Evolutionary conservation across 2,329 filamentous ascomycete genomes (phyloP), one percentile per base, ranked within the genome.

Genomic region (Colletotrichum kahawae): DNA sequence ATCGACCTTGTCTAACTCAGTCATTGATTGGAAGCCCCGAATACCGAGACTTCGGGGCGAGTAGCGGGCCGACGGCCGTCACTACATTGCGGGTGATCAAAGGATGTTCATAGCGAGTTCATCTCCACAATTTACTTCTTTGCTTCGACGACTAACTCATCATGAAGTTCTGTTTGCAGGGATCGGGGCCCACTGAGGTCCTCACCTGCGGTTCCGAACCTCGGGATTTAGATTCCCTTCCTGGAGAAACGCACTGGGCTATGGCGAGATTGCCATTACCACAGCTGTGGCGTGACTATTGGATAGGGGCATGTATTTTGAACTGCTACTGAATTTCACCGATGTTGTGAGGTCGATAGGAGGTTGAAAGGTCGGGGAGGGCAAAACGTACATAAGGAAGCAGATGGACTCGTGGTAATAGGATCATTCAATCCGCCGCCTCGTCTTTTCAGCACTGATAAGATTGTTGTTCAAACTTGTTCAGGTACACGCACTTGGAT

Each of bases 271-370:
- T n/a, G 43, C 13, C 43, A 48, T 48, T 48, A 4, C 43, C 43
- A 10, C 43, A 21, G 18, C 12, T 18, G 18, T 48, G 43, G 43
- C n/a, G 43, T 48, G 9, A 48, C 43, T n/a, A n/a, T 1, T 21
- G 43, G 10, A 21, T 48, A 48, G 43, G 43, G 43, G n/a, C 43
- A 48, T 13, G 43, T 1, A 4, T 21, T 21, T 21, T 48, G 43
- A 48, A n/a, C 0, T 48, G n/a, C 1, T 1, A 1, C 18, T 48
- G n/a, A 48, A 21, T 1, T 48, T 1, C 43, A 48, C 10, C 9
- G 9, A 48, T 48, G 43, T 1, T 1, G n/a, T 48, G 43, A 48
- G n/a, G 18, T 7, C 43, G 0, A 48, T 0, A 12, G n/a, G 18
- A 48, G 43, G 43, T 48, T 21, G 18, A 48, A 21, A 48, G 18